A percentile compares a stretch with the other conserved stretches of the same genome.
Conservation (phyloP, 768 basidiomycete species). For the Suillus hirtellus region DNA sequence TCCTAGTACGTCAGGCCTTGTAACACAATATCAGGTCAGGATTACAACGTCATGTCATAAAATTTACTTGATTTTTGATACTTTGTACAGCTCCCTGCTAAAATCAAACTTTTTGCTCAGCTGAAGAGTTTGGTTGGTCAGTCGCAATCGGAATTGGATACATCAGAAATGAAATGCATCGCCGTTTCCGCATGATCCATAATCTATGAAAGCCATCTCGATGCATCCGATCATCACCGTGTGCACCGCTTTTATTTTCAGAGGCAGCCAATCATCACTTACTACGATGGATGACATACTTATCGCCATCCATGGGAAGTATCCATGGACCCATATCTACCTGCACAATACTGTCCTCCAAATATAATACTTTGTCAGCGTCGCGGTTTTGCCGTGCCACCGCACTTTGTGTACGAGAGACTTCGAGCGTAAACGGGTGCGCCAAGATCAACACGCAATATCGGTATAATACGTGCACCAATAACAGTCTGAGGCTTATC, state of each 20-base stretch:
- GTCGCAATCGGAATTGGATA: constrained; percentile 15
- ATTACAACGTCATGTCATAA: not conserved
- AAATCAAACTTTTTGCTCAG: constrained; percentile 42
- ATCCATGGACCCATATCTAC: not conserved
- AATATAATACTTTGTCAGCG: not conserved
- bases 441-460: not conserved
- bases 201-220: not conserved
- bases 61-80: not conserved
- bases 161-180: constrained; percentile 11
- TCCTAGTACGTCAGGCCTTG: constrained; percentile 75
- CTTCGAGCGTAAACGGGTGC: not conserved
- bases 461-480: not conserved
- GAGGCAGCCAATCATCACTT: not conserved
- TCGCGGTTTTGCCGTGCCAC: not conserved
- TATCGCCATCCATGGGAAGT: not conserved
- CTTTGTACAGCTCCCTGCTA: constrained; percentile 41
- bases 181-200: not conserved
- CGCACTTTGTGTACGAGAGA: not conserved
- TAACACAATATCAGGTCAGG: constrained; percentile 69
- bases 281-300: not conserved
- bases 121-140: constrained; percentile 33
- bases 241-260: not conserved
- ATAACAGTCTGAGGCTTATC: not conserved
- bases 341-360: not conserved
- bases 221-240: not conserved